Evolutionary conservation across 345 rosid genomes (phyloP), one percentile per base, ranked within the genome.

Genomic region (Salix viminalis): DNA sequence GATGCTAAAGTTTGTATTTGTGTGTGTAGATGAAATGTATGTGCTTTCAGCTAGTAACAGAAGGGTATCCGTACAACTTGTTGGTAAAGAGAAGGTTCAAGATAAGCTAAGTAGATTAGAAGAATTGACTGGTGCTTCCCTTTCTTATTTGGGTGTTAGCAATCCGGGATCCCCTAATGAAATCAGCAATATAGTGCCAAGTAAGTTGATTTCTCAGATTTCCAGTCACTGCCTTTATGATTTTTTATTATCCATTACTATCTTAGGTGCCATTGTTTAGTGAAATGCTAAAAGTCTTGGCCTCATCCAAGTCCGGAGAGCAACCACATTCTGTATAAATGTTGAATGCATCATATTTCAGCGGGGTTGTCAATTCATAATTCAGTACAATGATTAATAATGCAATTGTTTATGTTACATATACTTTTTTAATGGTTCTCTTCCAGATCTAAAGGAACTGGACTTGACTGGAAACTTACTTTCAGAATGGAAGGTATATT

Each of bases 401-500:
- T 32, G n/a, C 48, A 46, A n/a, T 42, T 28, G 36, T 23, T 24
- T 26, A 60, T 44, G 37, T 67, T 61, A 60, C 26, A 65, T 41
- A 70, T 56, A 50, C 48, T 8, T 56, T 52, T n/a, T 65, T 34
- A 21, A 34, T 72, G 74, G 65, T 74, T 79, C 70, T 81, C 66
- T 83, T 77, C 30, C 83, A 95, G 99, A 85, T 84, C 76, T 93
- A 65, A 87, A 90, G 87, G 89, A 88, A 85, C 89, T 96, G 69
- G 99, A 96, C 85, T 85, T 93, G 83, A 90, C 92, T 19, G 99
- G 98, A 83, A 96, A 96, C 87, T 89, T 96, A 83, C 89, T 96
- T 76, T 87, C 87, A 30, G 88, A 91, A 71, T 96, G 98, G 98
- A 87, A 91, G 98, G 99, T 93, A 83, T 26, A 3, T 68, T 69